phyloP scores from a whole-genome alignment of 805 yeast species.

The Barnettozyma populi region DNA sequence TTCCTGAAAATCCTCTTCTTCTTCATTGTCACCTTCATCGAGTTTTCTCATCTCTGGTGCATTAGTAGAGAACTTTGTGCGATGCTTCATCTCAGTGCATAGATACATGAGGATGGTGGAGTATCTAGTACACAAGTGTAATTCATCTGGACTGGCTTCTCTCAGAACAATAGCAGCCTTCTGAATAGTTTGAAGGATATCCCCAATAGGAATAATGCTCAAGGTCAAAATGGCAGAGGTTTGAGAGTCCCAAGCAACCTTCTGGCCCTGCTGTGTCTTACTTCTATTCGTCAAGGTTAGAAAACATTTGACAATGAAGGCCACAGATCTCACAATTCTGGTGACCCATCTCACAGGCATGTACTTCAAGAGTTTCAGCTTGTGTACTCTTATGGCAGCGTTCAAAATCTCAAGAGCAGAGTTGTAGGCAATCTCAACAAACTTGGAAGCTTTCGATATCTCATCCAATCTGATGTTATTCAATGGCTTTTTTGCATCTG shows the following conservation, averaged over 20 bases:
- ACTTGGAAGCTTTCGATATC: slow-evolving; percentile 64
- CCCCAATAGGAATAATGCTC: slow-evolving; percentile 65
- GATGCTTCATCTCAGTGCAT: slow-evolving; percentile 65
- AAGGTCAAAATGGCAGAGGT: slow-evolving; percentile 44
- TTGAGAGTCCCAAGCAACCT: slow-evolving; percentile 26
- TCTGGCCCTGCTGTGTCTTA: slow-evolving; percentile 14
- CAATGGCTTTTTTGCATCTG: slow-evolving; percentile 19
- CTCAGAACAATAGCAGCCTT: slow-evolving; percentile 67
- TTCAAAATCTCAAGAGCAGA: slow-evolving; percentile 78
- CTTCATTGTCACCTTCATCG: slow-evolving; percentile 19
- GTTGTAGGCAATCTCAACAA: slow-evolving; percentile 73
- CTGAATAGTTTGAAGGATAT: slow-evolving; percentile 60
- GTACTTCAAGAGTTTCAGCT: slow-evolving; percentile 54
- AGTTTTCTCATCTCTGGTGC: slow-evolving; percentile 25
- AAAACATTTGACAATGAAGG: slow-evolving; percentile 84
- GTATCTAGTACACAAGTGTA: slow-evolving; percentile 77
- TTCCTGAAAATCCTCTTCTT: slow-evolving; percentile 16
- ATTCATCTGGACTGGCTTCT: slow-evolving; percentile 85
- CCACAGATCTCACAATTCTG: slow-evolving; percentile 79
- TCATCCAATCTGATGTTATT: slow-evolving; percentile 55
- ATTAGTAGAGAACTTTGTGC: slow-evolving; percentile 27
- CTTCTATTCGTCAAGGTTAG: slow-evolving; percentile 45
- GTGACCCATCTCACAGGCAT: slow-evolving; percentile 95
- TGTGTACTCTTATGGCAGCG: slow-evolving; percentile 66
- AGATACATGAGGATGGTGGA: slow-evolving; percentile 71